Percentiles rank a stretch among this genome's conserved stretches.
phyloP scores from a whole-genome alignment of 495 filamentous ascomycete species.

The Aspergillus indologenus region DNA sequence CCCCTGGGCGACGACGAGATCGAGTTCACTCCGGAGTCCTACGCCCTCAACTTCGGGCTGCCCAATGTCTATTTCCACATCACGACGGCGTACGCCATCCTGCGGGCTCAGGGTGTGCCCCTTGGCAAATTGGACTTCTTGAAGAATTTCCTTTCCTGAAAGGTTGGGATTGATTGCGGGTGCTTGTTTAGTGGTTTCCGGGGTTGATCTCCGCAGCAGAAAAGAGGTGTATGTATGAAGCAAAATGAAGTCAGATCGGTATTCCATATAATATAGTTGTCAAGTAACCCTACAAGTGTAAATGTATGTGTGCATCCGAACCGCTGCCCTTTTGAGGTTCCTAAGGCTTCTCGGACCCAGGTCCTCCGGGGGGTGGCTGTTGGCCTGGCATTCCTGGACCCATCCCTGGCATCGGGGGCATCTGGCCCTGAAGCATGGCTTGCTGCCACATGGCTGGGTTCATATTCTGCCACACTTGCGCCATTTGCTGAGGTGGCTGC shows the following conservation, averaged over 20 bases:
- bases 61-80: constrained; percentile 62
- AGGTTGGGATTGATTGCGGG: background rate
- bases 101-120: constrained; percentile 53
- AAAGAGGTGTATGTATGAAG: too few species aligned
- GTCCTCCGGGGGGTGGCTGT: background rate
- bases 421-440: background rate
- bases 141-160: constrained; percentile 21
- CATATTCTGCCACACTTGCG: background rate
- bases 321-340: too few species aligned
- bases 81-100: constrained; percentile 51
- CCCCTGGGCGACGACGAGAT: constrained; percentile 20
- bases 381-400: background rate
- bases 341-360: background rate
- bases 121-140: constrained; percentile 56
- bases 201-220: too few species aligned
- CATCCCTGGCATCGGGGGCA: background rate
- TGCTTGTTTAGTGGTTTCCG: too few species aligned
- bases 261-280: too few species aligned
- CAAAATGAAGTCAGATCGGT: too few species aligned
- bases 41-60: constrained; percentile 36
- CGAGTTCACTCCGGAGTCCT: constrained; percentile 22
- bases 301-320: too few species aligned
- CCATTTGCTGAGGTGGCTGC: background rate
- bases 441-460: background rate
- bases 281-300: too few species aligned